Evolutionary conservation across 345 rosid genomes (phyloP).

Genomic region (Acer negundo): DNA sequence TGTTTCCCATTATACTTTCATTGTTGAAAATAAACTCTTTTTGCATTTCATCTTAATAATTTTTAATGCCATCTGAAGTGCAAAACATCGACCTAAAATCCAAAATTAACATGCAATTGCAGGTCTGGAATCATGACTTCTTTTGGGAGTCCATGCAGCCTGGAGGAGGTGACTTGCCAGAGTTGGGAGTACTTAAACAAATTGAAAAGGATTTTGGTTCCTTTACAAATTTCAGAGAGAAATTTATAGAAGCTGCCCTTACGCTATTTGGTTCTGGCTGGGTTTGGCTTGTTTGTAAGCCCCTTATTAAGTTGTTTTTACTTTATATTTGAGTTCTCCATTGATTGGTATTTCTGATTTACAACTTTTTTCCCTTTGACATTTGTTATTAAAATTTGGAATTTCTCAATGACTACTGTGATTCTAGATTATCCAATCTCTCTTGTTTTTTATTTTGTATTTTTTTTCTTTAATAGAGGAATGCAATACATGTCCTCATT

Average conservation of each 20-base stretch:
- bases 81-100: background rate
- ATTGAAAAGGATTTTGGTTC: slow-evolving; percentile 94
- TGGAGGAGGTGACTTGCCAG: slow-evolving; percentile 77
- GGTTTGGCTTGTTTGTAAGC: slow-evolving; percentile 95
- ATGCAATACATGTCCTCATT: too few species aligned
- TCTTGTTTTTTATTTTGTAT: too few species aligned
- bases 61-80: background rate
- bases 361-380: background rate
- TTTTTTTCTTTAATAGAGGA: too few species aligned
- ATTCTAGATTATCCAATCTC: too few species aligned
- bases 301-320: slow-evolving; percentile 11
- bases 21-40: background rate
- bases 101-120: slow-evolving; percentile 14
- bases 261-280: slow-evolving; percentile 85
- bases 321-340: background rate
- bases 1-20: background rate
- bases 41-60: background rate
- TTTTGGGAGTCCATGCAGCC: slow-evolving; percentile 99
- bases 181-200: slow-evolving; percentile 81
- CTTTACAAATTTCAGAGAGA: slow-evolving; percentile 75
- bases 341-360: slow-evolving; percentile 3
- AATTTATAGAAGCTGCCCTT: slow-evolving; percentile 66
- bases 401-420: too few species aligned
- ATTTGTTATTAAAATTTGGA: too few species aligned
- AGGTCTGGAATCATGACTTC: slow-evolving; percentile 97